Evolutionary conservation across 495 filamentous ascomycete species (phyloP).

Genomic region (Podospora fimiseda): DNA sequence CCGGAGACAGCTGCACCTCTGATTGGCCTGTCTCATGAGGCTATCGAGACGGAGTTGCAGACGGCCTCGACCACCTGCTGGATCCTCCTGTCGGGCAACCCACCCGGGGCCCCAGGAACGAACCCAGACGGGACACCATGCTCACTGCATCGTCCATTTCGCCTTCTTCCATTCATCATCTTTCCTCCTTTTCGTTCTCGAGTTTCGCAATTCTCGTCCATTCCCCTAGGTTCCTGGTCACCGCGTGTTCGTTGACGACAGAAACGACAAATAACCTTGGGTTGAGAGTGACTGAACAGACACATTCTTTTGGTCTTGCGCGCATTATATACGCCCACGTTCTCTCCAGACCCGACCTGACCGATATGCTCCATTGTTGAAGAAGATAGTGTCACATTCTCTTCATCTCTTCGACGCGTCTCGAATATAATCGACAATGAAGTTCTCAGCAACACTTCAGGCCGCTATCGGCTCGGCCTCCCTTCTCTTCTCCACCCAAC

Average conservation of each 20-base stretch:
- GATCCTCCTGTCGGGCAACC: conserved; percentile 1
- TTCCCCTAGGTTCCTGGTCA: neutral
- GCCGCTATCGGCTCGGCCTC: conserved; percentile 43
- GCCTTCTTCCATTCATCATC: neutral
- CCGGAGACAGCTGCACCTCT: neutral
- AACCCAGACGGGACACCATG: conserved; percentile 2
- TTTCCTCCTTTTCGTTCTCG: conserved; percentile 2
- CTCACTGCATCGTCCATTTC: neutral
- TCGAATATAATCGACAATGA: conserved; percentile 32
- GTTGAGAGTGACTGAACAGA: neutral
- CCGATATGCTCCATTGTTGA: neutral
- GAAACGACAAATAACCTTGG: neutral
- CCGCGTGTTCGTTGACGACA: neutral
- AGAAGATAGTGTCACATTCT: neutral
- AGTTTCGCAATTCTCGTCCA: neutral
- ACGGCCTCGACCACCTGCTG: neutral
- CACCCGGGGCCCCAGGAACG: conserved; percentile 9
- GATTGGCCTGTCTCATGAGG: conserved; percentile 13
- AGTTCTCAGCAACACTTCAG: conserved; percentile 42
- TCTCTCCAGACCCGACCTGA: neutral
- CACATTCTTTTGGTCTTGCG: neutral
- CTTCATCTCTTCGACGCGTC: neutral
- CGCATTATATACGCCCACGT: neutral
- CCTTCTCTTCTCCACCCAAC: conserved; percentile 34
- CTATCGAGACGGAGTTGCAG: conserved; percentile 9